Conservation (phyloP, 495 filamentous ascomycete genomes). For the Lasiosphaeriaceae sp. region DNA sequence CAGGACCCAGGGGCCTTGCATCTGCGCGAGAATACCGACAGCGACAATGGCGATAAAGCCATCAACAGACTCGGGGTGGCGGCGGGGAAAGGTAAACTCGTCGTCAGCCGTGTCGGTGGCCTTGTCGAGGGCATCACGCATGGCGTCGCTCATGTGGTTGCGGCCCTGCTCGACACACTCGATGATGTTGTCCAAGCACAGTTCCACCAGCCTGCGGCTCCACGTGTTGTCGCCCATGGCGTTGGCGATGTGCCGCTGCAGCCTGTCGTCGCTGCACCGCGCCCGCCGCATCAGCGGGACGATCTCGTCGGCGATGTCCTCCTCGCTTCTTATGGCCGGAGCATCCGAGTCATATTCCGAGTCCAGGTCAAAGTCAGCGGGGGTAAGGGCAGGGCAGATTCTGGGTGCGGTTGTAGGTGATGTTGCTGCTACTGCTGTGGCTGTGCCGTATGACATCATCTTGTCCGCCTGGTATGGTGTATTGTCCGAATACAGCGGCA, state of each 20-base stretch:
- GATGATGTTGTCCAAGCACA: slow-evolving; percentile 17
- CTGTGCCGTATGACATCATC: slow-evolving; percentile 9
- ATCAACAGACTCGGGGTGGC: slow-evolving; percentile 14
- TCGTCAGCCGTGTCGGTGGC: slow-evolving; percentile 17
- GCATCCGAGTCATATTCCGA: too few relatives aligned
- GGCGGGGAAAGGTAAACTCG: slow-evolving; percentile 16
- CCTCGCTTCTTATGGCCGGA: not conserved
- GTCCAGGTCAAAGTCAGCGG: too few relatives aligned
- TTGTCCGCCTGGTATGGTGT: slow-evolving; percentile 6
- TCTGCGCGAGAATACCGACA: slow-evolving; percentile 14
- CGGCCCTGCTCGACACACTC: slow-evolving; percentile 19
- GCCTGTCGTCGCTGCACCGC: slow-evolving; percentile 13
- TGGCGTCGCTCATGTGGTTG: slow-evolving; percentile 13
- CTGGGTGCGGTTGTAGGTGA: too few relatives aligned
- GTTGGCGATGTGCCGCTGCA: slow-evolving; percentile 7
- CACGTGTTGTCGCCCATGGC: slow-evolving; percentile 9
- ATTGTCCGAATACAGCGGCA: slow-evolving; percentile 6
- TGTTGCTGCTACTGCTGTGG: not conserved
- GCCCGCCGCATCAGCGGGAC: slow-evolving; percentile 14
- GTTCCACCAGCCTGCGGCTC: slow-evolving; percentile 17
- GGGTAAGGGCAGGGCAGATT: too few relatives aligned
- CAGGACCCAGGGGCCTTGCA: slow-evolving; percentile 22
- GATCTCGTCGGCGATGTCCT: slow-evolving; percentile 10
- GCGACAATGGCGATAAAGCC: slow-evolving; percentile 23
- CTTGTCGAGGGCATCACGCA: slow-evolving; percentile 16